Evolutionary conservation across 345 rosid genomes (phyloP), one percentile per base, ranked within the genome.

Genomic region (Moringa oleifera): DNA sequence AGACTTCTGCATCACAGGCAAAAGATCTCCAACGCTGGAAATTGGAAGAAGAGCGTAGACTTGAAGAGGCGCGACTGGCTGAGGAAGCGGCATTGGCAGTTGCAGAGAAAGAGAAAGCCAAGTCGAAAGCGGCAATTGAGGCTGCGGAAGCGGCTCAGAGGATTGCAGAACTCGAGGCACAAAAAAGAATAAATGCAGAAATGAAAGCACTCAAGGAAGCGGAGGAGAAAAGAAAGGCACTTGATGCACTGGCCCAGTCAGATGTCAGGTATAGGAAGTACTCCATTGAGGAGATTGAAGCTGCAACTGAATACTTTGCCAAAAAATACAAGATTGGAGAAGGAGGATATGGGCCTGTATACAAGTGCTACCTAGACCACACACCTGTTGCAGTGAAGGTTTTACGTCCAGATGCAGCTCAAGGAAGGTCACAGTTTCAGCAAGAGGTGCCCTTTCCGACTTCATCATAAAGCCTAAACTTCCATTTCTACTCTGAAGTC

Each of bases 331-430:
- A 86, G 80, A 88, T 93, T 18, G 99, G 99, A 21, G 97, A 85
- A 81, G 99, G 99, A 1, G 89, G 97, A 25, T 93, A 90, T 69
- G 99, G 99, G 10, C 99, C 99, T 6, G 96, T 93, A 21, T 93
- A 83, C 73, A 85, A 79, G 68, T 78, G 92, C 51, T 50, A 70
- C 65, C 78, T 93, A 47, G 97, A 93, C 69, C 96, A 90, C 68
- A 93, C 97, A 1, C 75, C 86, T 0, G 97, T 93, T 0, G 97
- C 97, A 20, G 87, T 93, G 54, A 93, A 90, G 78, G 85, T 79
- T 56, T 73, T 93, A 59, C 92, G 82, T 24, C 86, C 97, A 0
- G 97, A 90, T 75, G 98, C 94, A 55, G 87, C 91, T 55, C 96
- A 93, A 62, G 99, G 97, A 55, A 85, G 82, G 69, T 82, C 96